Conservation (phyloP, 768 basidiomycete species). For the Lentinus brumalis region DNA sequence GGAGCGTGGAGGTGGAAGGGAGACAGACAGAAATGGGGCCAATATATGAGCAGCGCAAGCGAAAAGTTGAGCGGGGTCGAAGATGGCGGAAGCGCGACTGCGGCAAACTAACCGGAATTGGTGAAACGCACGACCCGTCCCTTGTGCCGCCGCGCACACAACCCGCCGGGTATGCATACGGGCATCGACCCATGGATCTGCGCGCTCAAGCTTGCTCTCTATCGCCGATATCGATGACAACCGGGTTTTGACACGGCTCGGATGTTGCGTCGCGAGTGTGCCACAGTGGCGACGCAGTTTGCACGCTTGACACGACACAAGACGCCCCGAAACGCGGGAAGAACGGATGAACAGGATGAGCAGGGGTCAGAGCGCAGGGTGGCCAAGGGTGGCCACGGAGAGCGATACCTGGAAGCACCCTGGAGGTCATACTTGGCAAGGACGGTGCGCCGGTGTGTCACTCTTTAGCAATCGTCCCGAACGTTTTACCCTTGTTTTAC, state of each 20-base stretch:
- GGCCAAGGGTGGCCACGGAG: too few species aligned
- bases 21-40: neutral
- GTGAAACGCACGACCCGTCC: constrained; percentile 1
- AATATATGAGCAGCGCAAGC: neutral
- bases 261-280: too few species aligned
- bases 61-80: neutral
- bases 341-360: too few species aligned
- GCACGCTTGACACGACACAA: too few species aligned
- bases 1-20: constrained; percentile 4
- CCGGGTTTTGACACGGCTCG: too few species aligned
- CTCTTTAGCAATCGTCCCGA: neutral
- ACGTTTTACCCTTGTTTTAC: too few species aligned
- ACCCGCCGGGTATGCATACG: neutral
- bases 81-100: neutral
- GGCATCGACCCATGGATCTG: too few species aligned
- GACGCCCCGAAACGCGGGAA: too few species aligned
- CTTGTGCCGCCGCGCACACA: neutral
- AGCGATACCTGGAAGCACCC: neutral
- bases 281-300: too few species aligned
- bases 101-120: neutral
- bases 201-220: too few species aligned
- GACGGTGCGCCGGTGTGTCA: neutral
- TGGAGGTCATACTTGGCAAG: neutral
- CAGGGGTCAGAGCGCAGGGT: neutral
- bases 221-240: too few species aligned